Conservation (phyloP, 805 yeast genomes). For the Candida germanica region DNA sequence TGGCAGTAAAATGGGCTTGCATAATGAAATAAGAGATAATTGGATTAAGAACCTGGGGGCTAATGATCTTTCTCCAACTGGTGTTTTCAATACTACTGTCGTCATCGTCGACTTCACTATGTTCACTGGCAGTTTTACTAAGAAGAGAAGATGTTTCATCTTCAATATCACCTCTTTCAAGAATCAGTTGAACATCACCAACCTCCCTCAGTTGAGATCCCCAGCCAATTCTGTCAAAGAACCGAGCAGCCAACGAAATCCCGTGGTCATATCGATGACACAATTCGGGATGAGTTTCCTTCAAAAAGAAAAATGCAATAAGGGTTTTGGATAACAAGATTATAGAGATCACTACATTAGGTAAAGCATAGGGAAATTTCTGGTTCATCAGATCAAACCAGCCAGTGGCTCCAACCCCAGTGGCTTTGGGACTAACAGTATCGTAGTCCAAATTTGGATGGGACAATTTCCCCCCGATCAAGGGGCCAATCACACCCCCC, state of each 20-base stretch:
- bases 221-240: slow-evolving; percentile 2
- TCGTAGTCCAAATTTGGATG: slow-evolving; percentile 6
- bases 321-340: slow-evolving; percentile 13
- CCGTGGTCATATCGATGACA: slow-evolving; percentile 17
- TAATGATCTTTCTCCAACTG: slow-evolving; percentile 15
- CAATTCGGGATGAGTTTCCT: slow-evolving; percentile 19
- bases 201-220: background rate
- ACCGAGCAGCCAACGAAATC: slow-evolving; percentile 3
- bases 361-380: slow-evolving; percentile 21
- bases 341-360: slow-evolving; percentile 21
- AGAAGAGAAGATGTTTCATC: slow-evolving; percentile 4
- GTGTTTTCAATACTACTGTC: background rate
- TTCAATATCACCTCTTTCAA: slow-evolving; percentile 2
- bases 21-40: slow-evolving; percentile 36
- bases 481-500: slow-evolving; percentile 15
- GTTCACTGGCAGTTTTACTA: background rate
- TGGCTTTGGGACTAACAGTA: background rate
- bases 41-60: slow-evolving; percentile 24
- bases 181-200: background rate
- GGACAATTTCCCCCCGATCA: slow-evolving; percentile 14
- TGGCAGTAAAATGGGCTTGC: slow-evolving; percentile 46
- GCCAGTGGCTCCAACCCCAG: slow-evolving; percentile 8
- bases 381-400: background rate
- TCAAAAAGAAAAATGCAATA: slow-evolving; percentile 20
- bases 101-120: background rate